Percentiles rank a stretch among this genome's conserved stretches.
phyloP scores from a whole-genome alignment of 2,329 filamentous ascomycete species.

The Venturia carpophila region DNA sequence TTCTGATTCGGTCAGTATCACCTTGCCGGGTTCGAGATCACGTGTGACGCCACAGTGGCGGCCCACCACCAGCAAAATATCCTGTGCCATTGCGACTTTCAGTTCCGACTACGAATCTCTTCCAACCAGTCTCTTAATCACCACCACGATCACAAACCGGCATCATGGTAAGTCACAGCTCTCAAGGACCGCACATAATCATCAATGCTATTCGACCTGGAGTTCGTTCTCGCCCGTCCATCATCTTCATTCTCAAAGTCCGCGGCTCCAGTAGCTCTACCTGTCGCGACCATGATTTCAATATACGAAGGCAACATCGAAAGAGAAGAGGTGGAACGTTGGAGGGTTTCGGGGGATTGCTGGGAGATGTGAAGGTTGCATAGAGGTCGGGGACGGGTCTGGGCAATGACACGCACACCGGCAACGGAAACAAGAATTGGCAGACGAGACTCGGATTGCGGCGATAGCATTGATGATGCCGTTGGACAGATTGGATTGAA shows the following conservation, averaged over 20 bases:
- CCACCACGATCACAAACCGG: not conserved
- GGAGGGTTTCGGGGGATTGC: not conserved
- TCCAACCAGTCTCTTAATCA: not conserved
- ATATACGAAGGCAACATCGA: not conserved
- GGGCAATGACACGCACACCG: not conserved
- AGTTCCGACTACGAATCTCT: not conserved
- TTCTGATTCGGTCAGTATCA: not conserved
- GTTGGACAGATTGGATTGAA: not conserved
- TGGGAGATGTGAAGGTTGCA: not conserved
- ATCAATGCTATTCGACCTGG: not conserved
- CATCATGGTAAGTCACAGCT: not conserved
- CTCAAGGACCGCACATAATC: not conserved
- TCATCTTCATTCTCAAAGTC: not conserved
- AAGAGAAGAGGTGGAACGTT: not conserved
- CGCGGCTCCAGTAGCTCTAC: not conserved
- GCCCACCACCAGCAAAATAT: constrained; percentile 8
- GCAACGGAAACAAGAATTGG: not conserved
- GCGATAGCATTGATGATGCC: not conserved
- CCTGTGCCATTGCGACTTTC: not conserved
- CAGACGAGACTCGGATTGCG: not conserved
- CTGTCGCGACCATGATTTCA: not conserved
- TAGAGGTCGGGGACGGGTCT: not conserved
- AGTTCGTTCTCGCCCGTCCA: not conserved
- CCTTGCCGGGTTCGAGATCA: not conserved
- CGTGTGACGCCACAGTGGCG: not conserved